These are phyloP conservation scores for Epichloe coenophiala DNA, from an alignment of 2,329 filamentous ascomycete genomes.

Conservation along the genomic window DNA sequence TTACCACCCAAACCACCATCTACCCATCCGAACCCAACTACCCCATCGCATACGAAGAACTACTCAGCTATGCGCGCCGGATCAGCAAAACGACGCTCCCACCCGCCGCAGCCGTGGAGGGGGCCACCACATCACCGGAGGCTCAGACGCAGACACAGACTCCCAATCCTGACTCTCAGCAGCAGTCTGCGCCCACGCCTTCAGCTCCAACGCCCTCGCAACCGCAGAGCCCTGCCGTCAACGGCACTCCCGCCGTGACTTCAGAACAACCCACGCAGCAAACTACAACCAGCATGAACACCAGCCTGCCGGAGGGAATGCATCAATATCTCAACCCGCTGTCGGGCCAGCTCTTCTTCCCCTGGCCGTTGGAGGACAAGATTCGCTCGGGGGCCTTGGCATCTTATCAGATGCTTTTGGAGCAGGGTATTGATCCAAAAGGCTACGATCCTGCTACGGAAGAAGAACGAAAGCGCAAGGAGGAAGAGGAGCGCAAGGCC, in stretches of 20 bases:
- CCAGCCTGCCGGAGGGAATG: constrained; percentile 34
- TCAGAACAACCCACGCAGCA: constrained; percentile 21
- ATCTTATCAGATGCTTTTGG: constrained; percentile 45
- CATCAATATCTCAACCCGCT: constrained; percentile 40
- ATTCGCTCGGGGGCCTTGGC: constrained; percentile 58
- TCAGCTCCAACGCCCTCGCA: constrained; percentile 20
- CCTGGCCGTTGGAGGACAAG: constrained; percentile 61
- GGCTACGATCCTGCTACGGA: constrained; percentile 44
- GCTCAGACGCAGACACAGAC: constrained; percentile 8
- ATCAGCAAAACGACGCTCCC: constrained; percentile 73
- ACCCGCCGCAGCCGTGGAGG: constrained; percentile 38
- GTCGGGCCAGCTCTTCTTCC: constrained; percentile 49
- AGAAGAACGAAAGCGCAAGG: constrained; percentile 34
- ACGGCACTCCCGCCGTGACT: constrained; percentile 11
- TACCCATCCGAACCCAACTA: constrained; percentile 38
- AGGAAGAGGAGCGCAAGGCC: constrained; percentile 34
- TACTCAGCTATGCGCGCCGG: constrained; percentile 64
- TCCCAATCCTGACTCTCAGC: constrained; percentile 17
- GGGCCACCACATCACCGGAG: constrained; percentile 17
- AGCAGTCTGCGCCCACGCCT: constrained; percentile 17
- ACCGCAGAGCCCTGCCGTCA: constrained; percentile 19
- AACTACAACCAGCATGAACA: constrained; percentile 19
- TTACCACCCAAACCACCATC: constrained; percentile 44
- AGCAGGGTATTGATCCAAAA: constrained; percentile 47
- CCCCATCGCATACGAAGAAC: constrained; percentile 54